Conservation (phyloP, 2,329 filamentous ascomycete genomes). For the Clonostachys byssicola region DNA sequence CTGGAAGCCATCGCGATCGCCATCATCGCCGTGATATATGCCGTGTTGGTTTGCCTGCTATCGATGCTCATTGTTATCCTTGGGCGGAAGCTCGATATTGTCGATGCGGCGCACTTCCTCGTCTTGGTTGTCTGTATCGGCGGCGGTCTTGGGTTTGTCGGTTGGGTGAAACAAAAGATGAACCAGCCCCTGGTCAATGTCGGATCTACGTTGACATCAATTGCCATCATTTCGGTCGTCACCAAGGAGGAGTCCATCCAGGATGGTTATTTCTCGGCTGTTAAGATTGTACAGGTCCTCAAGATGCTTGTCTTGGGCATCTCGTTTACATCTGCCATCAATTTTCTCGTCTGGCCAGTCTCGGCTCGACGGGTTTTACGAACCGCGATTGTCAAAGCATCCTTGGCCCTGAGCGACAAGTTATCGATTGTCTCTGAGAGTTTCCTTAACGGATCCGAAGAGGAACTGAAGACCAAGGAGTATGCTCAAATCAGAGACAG, state of each 20-base stretch:
- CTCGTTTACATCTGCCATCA: constrained; percentile 65
- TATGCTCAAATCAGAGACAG: constrained; percentile 58
- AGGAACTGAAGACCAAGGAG: constrained; percentile 64
- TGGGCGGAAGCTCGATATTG: constrained; percentile 63
- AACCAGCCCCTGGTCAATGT: constrained; percentile 80
- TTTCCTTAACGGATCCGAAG: constrained; percentile 79
- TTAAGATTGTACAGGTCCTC: constrained; percentile 76
- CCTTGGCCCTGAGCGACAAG: constrained; percentile 75
- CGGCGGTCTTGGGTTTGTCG: constrained; percentile 80
- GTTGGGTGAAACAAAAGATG: constrained; percentile 79
- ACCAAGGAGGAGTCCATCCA: constrained; percentile 91
- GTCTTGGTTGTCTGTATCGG: constrained; percentile 83
- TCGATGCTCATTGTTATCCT: constrained; percentile 88
- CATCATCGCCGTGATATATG: constrained; percentile 71
- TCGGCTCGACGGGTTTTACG: constrained; percentile 73
- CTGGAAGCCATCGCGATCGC: constrained; percentile 78
- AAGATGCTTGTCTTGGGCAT: constrained; percentile 84
- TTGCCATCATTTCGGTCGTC: constrained; percentile 84
- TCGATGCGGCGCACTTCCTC: constrained; percentile 70
- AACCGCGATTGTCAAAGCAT: constrained; percentile 66
- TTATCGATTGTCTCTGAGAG: constrained; percentile 76
- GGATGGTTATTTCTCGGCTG: constrained; percentile 73
- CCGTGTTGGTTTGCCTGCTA: constrained; percentile 63
- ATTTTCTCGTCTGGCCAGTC: constrained; percentile 72
- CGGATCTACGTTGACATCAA: constrained; percentile 78